Evolutionary conservation across 306 rosid species (phyloP), one percentile per base, ranked within the genome.

Genomic region (Citrullus amarus): DNA sequence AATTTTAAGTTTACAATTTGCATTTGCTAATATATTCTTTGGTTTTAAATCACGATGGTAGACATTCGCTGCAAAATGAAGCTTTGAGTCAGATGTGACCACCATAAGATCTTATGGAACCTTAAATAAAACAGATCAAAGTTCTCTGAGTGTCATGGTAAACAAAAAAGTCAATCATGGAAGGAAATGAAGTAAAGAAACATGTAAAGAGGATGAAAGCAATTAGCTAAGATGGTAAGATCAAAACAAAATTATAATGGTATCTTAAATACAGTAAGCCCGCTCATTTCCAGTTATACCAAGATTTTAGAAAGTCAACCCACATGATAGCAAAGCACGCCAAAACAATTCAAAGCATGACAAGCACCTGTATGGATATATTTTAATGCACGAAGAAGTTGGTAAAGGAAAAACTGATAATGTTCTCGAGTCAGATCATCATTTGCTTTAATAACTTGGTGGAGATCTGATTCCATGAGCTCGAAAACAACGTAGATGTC

Each of bases 401-500:
- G 98, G 83, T 94, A 94, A 59, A 94, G 95, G 63, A 94, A 94
- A 86, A 94, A 94, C 85, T 94, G 98, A 78, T 90, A 88, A 88
- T 94, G 98, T 85, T 92, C 97, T 79, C 89, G 88, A 18, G 98
- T 94, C 74, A 94, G 83, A 83, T 94, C 96, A 77, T 88, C 95
- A 38, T 92, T 92, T 34, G 97, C 97, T 85, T 92, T 94, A 81
- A 94, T 94, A 82, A 94, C 98, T 85, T 94, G 97, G 88, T 94
- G 98, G 80, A 94, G 90, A 89, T 94, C 98, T n/a, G 96, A 92
- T 58, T 94, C 97, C 98, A 93, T 90, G 61, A 89, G 92, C 91
- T 93, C 97, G 80, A 93, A 93, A 83, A 93, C 97, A 80, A 93
- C 97, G 75, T 91, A 93, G 78, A 93, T 91, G 78, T 93, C 98